A percentile compares a stretch with the other conserved stretches of the same genome.
phyloP scores from a whole-genome alignment of 2,329 filamentous ascomycete species.

The Aspergillus neoniger region DNA sequence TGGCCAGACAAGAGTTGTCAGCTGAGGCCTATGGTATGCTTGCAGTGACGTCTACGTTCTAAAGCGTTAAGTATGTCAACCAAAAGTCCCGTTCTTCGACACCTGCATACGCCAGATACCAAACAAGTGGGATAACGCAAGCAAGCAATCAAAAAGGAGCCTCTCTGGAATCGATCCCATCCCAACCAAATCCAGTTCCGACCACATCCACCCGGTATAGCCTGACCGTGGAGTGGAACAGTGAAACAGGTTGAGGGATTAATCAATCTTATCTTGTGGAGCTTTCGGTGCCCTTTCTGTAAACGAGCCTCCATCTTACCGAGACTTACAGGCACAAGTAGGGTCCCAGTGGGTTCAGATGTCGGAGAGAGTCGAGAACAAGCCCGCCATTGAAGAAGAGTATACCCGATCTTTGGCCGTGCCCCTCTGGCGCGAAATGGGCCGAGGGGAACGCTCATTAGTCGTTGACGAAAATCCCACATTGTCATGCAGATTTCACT shows the following conservation, averaged over 20 bases:
- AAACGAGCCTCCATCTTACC: slow-evolving; percentile 8
- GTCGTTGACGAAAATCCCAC: neutral
- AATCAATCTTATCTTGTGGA: slow-evolving; percentile 32
- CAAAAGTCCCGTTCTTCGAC: neutral
- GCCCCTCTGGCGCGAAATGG: neutral
- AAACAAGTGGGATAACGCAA: neutral
- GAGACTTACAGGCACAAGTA: slow-evolving; percentile 1
- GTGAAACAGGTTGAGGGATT: slow-evolving; percentile 7
- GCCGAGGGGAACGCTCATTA: neutral
- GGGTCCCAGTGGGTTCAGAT: slow-evolving; percentile 9
- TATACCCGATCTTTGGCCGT: neutral
- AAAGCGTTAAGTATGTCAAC: neutral
- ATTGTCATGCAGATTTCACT: no score
- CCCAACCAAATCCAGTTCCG: neutral
- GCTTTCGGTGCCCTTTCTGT: slow-evolving; percentile 9
- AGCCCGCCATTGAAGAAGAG: neutral
- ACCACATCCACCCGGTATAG: slow-evolving; percentile 5
- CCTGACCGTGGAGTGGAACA: neutral
- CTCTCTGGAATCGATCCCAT: neutral
- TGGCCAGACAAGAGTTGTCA: neutral
- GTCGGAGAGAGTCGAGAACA: neutral
- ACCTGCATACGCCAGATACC: neutral
- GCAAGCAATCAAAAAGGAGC: neutral
- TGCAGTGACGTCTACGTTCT: neutral
- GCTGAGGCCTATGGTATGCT: neutral